These are phyloP conservation scores for Yarrowia divulgata DNA, from an alignment of 805 yeast species.

Conservation along the genomic window DNA sequence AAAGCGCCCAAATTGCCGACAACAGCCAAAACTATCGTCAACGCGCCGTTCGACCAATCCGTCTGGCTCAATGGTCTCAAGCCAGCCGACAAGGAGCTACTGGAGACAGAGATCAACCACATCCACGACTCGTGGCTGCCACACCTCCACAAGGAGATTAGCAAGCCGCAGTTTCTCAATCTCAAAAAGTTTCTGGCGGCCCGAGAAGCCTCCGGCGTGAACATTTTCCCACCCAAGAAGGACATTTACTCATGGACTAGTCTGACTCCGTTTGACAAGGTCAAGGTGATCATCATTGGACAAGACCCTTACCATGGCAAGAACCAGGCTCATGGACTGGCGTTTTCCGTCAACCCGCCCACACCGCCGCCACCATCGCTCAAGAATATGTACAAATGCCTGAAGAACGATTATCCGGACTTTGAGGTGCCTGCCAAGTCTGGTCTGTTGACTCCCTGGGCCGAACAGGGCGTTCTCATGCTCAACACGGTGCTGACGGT, in stretches of 20 bases:
- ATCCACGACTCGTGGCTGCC: slow-evolving; percentile 83
- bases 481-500: slow-evolving; percentile 91
- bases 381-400: slow-evolving; percentile 82
- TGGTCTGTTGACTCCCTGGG: slow-evolving; percentile 84
- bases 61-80: slow-evolving; percentile 60
- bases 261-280: slow-evolving; percentile 74
- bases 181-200: slow-evolving; percentile 68
- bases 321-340: slow-evolving; percentile 96
- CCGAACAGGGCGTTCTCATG: slow-evolving; percentile 83
- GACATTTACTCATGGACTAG: slow-evolving; percentile 93
- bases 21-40: not conserved
- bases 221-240: slow-evolving; percentile 77
- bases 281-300: slow-evolving; percentile 83
- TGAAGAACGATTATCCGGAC: slow-evolving; percentile 70
- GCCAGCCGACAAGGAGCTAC: slow-evolving; percentile 58
- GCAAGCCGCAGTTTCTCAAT: slow-evolving; percentile 81
- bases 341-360: slow-evolving; percentile 88
- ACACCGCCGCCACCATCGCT: slow-evolving; percentile 88
- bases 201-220: slow-evolving; percentile 56
- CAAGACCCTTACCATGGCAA: slow-evolving; percentile 96
- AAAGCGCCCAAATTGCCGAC: slow-evolving; percentile 8
- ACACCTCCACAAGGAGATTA: slow-evolving; percentile 70
- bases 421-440: slow-evolving; percentile 63
- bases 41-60: not conserved
- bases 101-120: slow-evolving; percentile 70